Conservation (phyloP, 2,329 filamentous ascomycete species). For the Lecanicillium sp. region DNA sequence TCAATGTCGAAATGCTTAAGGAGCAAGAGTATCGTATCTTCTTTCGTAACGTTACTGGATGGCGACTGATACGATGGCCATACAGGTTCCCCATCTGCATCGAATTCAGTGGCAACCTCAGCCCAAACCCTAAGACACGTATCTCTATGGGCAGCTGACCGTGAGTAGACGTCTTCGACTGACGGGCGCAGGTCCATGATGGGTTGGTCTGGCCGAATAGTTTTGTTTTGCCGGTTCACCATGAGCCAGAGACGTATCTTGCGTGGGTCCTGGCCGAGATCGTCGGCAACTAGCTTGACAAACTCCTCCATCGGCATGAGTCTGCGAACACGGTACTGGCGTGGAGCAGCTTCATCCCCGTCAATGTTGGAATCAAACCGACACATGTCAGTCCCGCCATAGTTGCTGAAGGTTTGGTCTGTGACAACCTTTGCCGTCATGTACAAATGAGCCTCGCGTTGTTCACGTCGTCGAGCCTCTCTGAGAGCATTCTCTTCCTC, state of each 20-base stretch:
- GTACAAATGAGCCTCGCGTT: constrained; percentile 90
- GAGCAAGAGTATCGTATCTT: constrained; percentile 71
- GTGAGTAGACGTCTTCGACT: constrained; percentile 57
- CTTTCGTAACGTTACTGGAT: constrained; percentile 48
- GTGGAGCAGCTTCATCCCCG: constrained; percentile 62
- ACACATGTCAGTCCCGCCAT: constrained; percentile 78
- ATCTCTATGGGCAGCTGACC: constrained; percentile 53
- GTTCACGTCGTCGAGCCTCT: constrained; percentile 75
- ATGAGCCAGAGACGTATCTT: constrained; percentile 85
- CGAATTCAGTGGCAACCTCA: constrained; percentile 63
- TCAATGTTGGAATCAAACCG: constrained; percentile 56
- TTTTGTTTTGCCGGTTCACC: constrained; percentile 98
- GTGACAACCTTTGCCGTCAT: constrained; percentile 77
- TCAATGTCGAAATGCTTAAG: constrained; percentile 85
- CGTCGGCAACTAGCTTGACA: constrained; percentile 58
- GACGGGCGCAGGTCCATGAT: constrained; percentile 71
- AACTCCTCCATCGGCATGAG: constrained; percentile 72
- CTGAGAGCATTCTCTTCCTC: constrained; percentile 72
- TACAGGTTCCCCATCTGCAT: constrained; percentile 57
- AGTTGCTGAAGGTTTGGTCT: constrained; percentile 69
- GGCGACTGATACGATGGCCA: constrained; percentile 61
- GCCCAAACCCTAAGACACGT: constrained; percentile 77
- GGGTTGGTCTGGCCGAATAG: constrained; percentile 80
- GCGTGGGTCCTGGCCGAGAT: constrained; percentile 59
- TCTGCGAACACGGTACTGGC: constrained; percentile 63